Evolutionary conservation across 1,139 yeast genomes (phyloP), one percentile per base, ranked within the genome.

Genomic region (Suhomyces yuchorum): DNA sequence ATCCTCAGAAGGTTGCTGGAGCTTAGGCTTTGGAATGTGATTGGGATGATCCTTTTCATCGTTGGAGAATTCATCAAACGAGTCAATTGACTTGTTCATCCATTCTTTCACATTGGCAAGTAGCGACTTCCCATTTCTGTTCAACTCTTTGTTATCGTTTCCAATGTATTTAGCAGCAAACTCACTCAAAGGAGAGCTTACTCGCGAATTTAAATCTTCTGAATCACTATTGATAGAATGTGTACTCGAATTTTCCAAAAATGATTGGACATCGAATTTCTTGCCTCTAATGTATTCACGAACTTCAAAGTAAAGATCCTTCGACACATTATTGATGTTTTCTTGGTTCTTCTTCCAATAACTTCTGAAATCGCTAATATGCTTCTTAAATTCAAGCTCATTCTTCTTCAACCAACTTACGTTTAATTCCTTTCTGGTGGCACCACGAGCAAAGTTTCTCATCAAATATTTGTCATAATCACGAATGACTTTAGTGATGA

Each of bases 371-470:
- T 91, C 97, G 54, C 75, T 81, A 52, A 93, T 86, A 62, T 92
- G 97, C 58, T 92, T 88, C 67, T 89, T 90, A 68, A 93, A 81
- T 56, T 93, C 99, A 57, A 93, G 77, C 70, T 93, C 99, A 68
- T 93, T 93, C 71, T 93, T 93, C 72, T 93, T 93, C 60, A 93
- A 77, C 98, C 99, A 93, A 42, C 96, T 87, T 20, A 93, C 98
- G 64, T 93, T 93, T 59, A 93, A 80, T 62, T 93, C 99, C 66
- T 93, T 90, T 63, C 99, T 81, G 3, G 97, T 88, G 8, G 97
- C 98, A 46, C 99, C 99, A 55, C 99, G 81, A 11, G 97, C 97
- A 69, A 93, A 93, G 70, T 93, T 93, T 65, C 99, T 82, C 93
- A 92, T 87, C 67, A 93, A 75, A 68, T 93, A 93, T 73, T 92